These are phyloP conservation scores for Dysphania ambrosioides DNA, from an alignment of 148 eudicot species.

Conservation along the genomic window DNA sequence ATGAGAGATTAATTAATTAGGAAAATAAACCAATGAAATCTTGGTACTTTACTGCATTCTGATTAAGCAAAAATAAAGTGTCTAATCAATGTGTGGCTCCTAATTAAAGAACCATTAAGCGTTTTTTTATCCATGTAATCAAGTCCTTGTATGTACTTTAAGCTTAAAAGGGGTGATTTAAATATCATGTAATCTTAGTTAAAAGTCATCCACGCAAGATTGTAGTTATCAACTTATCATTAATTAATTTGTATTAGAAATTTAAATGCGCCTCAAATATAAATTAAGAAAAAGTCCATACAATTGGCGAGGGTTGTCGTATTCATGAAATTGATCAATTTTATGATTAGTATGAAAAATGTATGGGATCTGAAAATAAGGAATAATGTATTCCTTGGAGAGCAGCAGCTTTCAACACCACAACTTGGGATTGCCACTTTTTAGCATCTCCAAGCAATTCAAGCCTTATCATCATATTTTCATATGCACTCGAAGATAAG, in stretches of 20 bases:
- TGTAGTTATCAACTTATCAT: background rate
- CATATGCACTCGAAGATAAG: background rate
- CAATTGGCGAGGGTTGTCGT: too few relatives aligned
- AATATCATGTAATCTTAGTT: background rate
- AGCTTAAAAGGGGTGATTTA: background rate
- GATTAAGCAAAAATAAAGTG: slow-evolving; percentile 2
- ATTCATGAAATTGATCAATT: background rate
- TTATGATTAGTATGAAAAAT: background rate
- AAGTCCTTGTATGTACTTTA: background rate
- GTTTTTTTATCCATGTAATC: background rate
- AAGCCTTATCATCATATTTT: slow-evolving; percentile 12
- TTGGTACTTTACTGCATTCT: too few relatives aligned
- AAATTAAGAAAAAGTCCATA: too few relatives aligned
- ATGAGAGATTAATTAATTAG: too few relatives aligned
- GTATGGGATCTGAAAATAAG: background rate
- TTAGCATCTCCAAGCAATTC: background rate
- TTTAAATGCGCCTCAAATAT: background rate
- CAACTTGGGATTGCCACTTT: background rate
- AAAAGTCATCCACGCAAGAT: background rate
- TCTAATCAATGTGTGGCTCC: background rate
- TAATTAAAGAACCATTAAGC: slow-evolving; percentile 7
- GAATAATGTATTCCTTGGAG: background rate
- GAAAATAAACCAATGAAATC: background rate
- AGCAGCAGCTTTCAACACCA: slow-evolving; percentile 2
- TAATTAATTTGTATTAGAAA: background rate